Base-by-base conservation (phyloP, 2,329 filamentous ascomycete genomes). In the Clonostachys chloroleuca region DNA sequence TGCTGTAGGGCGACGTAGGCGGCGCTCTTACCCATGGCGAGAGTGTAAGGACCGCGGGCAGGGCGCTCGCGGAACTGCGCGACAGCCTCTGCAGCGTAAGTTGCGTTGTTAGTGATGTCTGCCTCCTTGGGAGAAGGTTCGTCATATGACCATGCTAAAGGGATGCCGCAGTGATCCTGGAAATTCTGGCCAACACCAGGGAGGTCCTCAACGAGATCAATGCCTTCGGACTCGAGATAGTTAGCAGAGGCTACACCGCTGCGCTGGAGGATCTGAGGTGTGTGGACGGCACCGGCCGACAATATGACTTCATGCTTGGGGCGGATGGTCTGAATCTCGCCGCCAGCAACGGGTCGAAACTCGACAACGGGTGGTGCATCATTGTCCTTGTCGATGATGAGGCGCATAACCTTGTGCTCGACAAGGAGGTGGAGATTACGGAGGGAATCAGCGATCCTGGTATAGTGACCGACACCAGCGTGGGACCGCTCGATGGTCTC, bases 131-230 rank as follows among this genome's bases (percentile, higher is more conserved):
- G 55, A 45, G 44, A 49, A 53, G 49, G 56, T 14, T 42, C 42
- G 35, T 55, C 50, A 41, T 51, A 52, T 6, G 47, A 51, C 33
- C 33, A 52, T n/a, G 50, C 14, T 6, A 57, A 49, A 12, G 44
- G 37, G 17, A 53, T 35, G 37, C 55, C 77, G 53, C 75, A 75
- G 13, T 76, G 75, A 56, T 84, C 79, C 56, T 80, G 71, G 24
- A 84, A 66, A 59, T 83, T 82, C 16, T 66, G 72, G 40, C 81
- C 81, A 13, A 85, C 79, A 36, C 78, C 80, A 0, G 78, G 77
- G 1, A 74, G 65, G 39, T 75, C 66, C 5, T 65, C 64, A 2
- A 80, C 49, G 2, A 75, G 53, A 0, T 65, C 56, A 35, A 80
- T 80, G 14, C 68, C 57, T 45, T 73, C 65, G n/a, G 62, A 56